Evolutionary conservation across 768 basidiomycete species (phyloP).

Genomic region (Russula griseocarnosa): DNA sequence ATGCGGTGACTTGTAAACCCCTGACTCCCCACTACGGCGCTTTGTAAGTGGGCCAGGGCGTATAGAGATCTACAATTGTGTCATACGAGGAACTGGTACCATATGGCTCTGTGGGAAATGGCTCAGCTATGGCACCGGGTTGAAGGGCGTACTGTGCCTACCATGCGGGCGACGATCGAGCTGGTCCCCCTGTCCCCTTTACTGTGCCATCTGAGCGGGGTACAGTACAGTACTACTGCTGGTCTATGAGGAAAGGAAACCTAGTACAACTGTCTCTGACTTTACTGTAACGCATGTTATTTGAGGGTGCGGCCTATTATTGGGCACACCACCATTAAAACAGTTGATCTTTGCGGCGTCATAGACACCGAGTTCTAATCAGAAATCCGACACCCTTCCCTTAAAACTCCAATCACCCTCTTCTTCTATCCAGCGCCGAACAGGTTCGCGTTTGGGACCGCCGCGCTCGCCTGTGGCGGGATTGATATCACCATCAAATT

Average conservation of each 20-base stretch:
- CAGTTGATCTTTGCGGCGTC: background rate
- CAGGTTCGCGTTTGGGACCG: slow-evolving; percentile 84
- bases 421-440: slow-evolving; percentile 51
- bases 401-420: slow-evolving; percentile 89
- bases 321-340: background rate
- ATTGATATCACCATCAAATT: slow-evolving; percentile 79
- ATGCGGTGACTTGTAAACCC: background rate
- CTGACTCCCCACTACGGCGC: background rate
- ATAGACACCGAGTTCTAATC: slow-evolving; percentile 15
- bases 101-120: slow-evolving; percentile 1
- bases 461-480: slow-evolving; percentile 81
- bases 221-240: background rate
- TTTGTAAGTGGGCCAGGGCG: no score
- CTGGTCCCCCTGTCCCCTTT: background rate
- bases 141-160: background rate
- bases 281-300: no score
- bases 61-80: background rate
- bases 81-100: background rate
- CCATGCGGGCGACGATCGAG: background rate
- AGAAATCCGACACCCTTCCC: slow-evolving; percentile 86
- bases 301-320: no score
- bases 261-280: background rate
- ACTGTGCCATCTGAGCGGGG: background rate
- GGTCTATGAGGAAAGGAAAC: background rate
- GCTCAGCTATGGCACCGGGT: background rate